phyloP scores from a whole-genome alignment of 2,329 filamentous ascomycete genomes.

The Iodosphaeria phyllophila region DNA sequence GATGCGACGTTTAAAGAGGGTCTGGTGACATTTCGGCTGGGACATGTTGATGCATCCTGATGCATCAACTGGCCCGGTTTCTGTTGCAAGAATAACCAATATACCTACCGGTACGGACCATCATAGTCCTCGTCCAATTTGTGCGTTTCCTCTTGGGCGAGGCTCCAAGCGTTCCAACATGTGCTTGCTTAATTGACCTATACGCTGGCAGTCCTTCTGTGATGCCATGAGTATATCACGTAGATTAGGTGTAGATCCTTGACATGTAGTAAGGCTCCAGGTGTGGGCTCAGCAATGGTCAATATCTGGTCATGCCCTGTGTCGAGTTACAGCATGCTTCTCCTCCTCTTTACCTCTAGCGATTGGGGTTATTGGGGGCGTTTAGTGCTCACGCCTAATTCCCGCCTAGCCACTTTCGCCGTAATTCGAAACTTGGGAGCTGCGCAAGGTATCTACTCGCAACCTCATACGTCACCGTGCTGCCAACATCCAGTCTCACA shows the following conservation, averaged over 20 bases:
- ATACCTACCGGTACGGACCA: no score
- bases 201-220: background rate
- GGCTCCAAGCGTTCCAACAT: conserved; percentile 33
- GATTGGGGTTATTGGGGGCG: no score
- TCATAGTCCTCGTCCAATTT: conserved; percentile 35
- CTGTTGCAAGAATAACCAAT: conserved; percentile 21
- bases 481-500: background rate
- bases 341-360: background rate
- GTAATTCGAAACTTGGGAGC: no score
- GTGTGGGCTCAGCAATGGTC: background rate
- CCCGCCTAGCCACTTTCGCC: no score
- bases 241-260: background rate
- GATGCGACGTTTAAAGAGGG: conserved; percentile 13
- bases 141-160: conserved; percentile 19
- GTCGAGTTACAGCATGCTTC: background rate
- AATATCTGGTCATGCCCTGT: background rate
- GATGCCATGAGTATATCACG: background rate
- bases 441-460: conserved; percentile 1
- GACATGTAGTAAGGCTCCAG: background rate
- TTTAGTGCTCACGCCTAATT: no score
- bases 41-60: conserved; percentile 7
- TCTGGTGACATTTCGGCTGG: conserved; percentile 8
- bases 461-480: background rate
- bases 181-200: conserved; percentile 1
- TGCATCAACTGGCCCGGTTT: no score